Evolutionary conservation across 805 yeast genomes (phyloP).

Genomic region (Scheffersomyces ergatensis): DNA sequence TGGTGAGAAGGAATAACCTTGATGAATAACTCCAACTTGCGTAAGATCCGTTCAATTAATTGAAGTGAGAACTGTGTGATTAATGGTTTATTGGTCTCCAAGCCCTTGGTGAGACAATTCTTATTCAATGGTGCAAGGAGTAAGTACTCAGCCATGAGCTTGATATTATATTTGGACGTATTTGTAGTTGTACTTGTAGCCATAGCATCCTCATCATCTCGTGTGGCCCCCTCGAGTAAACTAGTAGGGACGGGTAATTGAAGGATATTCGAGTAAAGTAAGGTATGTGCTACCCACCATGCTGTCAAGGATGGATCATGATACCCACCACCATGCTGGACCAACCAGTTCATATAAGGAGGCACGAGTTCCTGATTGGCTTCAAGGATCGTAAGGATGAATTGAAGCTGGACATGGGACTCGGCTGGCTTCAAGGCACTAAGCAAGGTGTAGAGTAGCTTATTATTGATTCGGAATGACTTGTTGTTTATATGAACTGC

Average conservation of each 20-base stretch:
- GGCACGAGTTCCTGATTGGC: conserved; percentile 69
- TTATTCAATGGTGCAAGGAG: conserved; percentile 66
- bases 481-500: conserved; percentile 46
- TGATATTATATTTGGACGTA: conserved; percentile 6
- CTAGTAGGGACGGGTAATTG: conserved; percentile 50
- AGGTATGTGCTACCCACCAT: conserved; percentile 77
- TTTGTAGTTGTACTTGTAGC: background rate
- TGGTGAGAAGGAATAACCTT: conserved; percentile 5
- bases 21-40: conserved; percentile 41
- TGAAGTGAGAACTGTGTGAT: conserved; percentile 66
- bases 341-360: conserved; percentile 60
- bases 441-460: conserved; percentile 59
- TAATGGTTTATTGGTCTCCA: conserved; percentile 43
- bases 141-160: conserved; percentile 50
- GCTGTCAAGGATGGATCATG: conserved; percentile 79
- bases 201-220: background rate
- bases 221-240: too few relatives aligned
- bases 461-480: conserved; percentile 63
- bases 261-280: conserved; percentile 59
- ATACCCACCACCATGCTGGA: conserved; percentile 57
- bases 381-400: conserved; percentile 49
- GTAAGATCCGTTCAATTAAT: conserved; percentile 50
- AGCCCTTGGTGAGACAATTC: conserved; percentile 53
- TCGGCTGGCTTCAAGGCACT: conserved; percentile 80
- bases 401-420: conserved; percentile 57